phyloP scores from a whole-genome alignment of 495 filamentous ascomycete species.

The Hyaloscypha bicolor region DNA sequence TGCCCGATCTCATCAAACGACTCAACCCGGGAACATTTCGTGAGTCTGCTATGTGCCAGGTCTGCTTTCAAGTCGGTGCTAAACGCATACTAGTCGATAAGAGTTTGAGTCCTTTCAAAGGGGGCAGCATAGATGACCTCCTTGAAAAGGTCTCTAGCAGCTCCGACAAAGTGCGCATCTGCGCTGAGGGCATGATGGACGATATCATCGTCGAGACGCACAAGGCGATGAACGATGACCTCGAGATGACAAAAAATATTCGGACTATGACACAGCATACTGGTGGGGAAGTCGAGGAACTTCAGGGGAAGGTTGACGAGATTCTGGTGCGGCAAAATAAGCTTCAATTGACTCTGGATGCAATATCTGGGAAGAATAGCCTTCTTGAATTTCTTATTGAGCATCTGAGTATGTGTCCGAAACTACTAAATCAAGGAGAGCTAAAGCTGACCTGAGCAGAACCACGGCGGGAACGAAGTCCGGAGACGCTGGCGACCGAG shows the following conservation, averaged over 20 bases:
- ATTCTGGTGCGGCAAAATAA: neutral
- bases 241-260: too few species aligned
- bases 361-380: conserved; percentile 15
- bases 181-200: conserved; percentile 10
- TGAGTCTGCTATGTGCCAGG: neutral
- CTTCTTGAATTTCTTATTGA: conserved; percentile 29
- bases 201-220: neutral
- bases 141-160: conserved; percentile 6
- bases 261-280: too few species aligned
- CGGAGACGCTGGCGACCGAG: neutral
- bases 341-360: conserved; percentile 5
- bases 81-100: neutral
- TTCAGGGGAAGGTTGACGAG: conserved; percentile 1
- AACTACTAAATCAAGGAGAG: too few species aligned
- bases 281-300: neutral
- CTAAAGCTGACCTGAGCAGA: neutral
- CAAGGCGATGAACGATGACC: neutral
- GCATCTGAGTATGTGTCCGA: conserved; percentile 14
- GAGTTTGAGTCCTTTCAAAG: conserved; percentile 12
- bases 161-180: conserved; percentile 8
- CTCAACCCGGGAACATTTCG: conserved; percentile 19
- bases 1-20: neutral
- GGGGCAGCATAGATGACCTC: conserved; percentile 10
- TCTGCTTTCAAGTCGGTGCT: neutral
- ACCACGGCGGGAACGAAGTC: neutral